Conservation (phyloP, 805 yeast species). For the Candida rishiriensis region DNA sequence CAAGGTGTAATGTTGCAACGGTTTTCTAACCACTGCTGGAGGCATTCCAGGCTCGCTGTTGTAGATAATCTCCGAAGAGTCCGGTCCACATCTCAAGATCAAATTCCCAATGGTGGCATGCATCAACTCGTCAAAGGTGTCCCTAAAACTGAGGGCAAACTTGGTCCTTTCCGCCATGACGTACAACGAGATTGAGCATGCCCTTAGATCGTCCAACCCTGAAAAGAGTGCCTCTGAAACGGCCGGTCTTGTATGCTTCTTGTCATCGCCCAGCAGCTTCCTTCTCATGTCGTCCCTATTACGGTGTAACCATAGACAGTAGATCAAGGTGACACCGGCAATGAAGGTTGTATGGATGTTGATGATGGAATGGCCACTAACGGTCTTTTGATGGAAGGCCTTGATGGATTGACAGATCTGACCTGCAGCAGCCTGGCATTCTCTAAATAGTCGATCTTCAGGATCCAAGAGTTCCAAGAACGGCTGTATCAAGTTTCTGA, state of each 20-base stretch:
- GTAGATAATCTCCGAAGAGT: slow-evolving; percentile 52
- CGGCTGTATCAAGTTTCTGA: slow-evolving; percentile 59
- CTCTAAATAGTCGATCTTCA: slow-evolving; percentile 53
- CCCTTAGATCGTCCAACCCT: slow-evolving; percentile 58
- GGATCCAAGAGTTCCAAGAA: slow-evolving; percentile 59
- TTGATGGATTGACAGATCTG: slow-evolving; percentile 62
- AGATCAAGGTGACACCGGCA: slow-evolving; percentile 64
- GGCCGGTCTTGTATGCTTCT: slow-evolving; percentile 56
- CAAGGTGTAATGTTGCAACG: slow-evolving; percentile 33
- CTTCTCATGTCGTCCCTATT: slow-evolving; percentile 56
- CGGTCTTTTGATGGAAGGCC: slow-evolving; percentile 58
- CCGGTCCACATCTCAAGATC: slow-evolving; percentile 60
- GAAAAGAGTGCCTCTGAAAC: slow-evolving; percentile 50
- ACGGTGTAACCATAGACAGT: slow-evolving; percentile 63
- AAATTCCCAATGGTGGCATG: slow-evolving; percentile 59
- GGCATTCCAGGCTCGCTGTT: slow-evolving; percentile 48
- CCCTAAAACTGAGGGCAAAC: slow-evolving; percentile 58
- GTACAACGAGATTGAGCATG: slow-evolving; percentile 59
- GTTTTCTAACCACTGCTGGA: slow-evolving; percentile 51
- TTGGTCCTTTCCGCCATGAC: slow-evolving; percentile 64
- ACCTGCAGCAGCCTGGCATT: slow-evolving; percentile 71
- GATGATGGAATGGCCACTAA: slow-evolving; percentile 58
- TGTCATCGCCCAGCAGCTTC: slow-evolving; percentile 48
- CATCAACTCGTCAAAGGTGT: slow-evolving; percentile 64
- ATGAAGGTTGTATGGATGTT: slow-evolving; percentile 65